Conservation (phyloP, 2,329 filamentous ascomycete genomes). For the Fusarium bulbicola region DNA sequence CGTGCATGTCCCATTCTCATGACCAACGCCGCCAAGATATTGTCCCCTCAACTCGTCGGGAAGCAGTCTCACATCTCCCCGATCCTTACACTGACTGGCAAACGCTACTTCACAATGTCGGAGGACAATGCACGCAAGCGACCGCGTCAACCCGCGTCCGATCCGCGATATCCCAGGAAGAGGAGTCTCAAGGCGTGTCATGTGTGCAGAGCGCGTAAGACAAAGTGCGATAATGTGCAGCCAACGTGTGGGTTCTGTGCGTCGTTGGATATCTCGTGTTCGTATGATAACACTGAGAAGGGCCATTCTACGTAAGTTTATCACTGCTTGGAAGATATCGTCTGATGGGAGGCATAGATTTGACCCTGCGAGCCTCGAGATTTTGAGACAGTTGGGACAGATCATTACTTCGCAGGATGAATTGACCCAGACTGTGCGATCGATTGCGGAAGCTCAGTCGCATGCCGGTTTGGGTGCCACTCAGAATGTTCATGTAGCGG, state of each 20-base stretch:
- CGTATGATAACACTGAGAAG: conserved; percentile 42
- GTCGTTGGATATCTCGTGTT: conserved; percentile 46
- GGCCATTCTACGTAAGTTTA: conserved; percentile 41
- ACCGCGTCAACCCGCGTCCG: conserved; percentile 23
- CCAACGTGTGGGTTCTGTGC: conserved; percentile 50
- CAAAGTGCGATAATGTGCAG: conserved; percentile 51
- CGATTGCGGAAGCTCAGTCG: conserved; percentile 8
- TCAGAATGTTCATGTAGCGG: background rate
- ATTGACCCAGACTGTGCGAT: conserved; percentile 22
- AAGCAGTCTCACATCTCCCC: conserved; percentile 23
- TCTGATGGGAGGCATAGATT: conserved; percentile 37
- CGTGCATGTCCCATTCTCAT: background rate
- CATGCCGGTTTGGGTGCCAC: background rate
- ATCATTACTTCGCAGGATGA: conserved; percentile 36
- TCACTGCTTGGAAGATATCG: accelerated
- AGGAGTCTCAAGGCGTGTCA: conserved; percentile 49
- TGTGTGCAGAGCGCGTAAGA: conserved; percentile 49
- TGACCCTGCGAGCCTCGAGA: conserved; percentile 49
- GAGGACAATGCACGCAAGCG: conserved; percentile 21
- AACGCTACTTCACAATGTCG: background rate
- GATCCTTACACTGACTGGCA: background rate
- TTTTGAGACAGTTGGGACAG: conserved; percentile 41
- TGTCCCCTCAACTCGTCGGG: conserved; percentile 5
- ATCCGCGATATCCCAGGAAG: conserved; percentile 43
- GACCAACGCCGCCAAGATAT: conserved; percentile 12